phyloP scores from a whole-genome alignment of 805 yeast genomes.

The Candida nemodendra region DNA sequence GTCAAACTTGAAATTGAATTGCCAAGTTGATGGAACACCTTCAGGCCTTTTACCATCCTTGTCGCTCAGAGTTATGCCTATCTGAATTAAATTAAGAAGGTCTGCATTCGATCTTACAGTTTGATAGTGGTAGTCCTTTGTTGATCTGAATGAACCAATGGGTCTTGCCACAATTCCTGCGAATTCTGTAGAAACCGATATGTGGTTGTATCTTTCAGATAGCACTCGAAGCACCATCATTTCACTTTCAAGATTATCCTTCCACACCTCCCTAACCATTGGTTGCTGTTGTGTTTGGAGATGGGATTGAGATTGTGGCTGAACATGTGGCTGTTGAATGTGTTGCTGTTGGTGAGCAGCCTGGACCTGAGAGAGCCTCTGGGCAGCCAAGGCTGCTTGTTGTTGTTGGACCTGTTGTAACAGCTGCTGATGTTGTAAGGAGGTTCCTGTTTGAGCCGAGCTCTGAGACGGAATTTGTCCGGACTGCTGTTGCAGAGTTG shows the following conservation, averaged over 20 bases:
- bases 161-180: constrained; percentile 97
- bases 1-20: constrained; percentile 87
- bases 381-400: constrained; percentile 21
- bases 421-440: constrained; percentile 19
- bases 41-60: constrained; percentile 68
- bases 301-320: constrained; percentile 7
- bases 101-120: constrained; percentile 91
- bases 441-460: not conserved
- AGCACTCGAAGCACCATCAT: constrained; percentile 60
- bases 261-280: constrained; percentile 72
- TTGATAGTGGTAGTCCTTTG: constrained; percentile 93
- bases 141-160: constrained; percentile 85
- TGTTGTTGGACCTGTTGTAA: constrained; percentile 24
- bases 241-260: constrained; percentile 64
- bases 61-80: constrained; percentile 76
- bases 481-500: constrained; percentile 24
- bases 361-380: constrained; percentile 20
- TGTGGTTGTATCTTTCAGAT: constrained; percentile 53
- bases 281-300: constrained; percentile 35
- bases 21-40: constrained; percentile 80
- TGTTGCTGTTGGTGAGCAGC: constrained; percentile 17
- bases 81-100: constrained; percentile 78
- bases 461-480: constrained; percentile 14
- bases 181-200: constrained; percentile 84
- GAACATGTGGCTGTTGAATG: constrained; percentile 18